Base-by-base conservation (phyloP, 2,329 filamentous ascomycete species). In the Calonectria naviculata region DNA sequence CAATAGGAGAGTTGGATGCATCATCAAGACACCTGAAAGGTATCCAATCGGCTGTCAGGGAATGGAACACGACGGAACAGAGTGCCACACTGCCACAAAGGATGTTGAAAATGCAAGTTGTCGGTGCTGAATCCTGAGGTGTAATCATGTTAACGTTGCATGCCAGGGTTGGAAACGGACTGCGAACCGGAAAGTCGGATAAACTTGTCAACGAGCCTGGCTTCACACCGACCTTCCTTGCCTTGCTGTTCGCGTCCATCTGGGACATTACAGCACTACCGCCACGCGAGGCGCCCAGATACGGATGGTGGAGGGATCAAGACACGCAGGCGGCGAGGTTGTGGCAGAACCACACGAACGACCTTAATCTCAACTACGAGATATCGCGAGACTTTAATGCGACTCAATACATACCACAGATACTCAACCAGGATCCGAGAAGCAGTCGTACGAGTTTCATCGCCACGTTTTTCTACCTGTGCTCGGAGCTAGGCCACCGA, bases 401-500 rank as follows among this genome's bases (percentile, higher is more conserved):
- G 28, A 74, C 76, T 41, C 80, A 79, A 58, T 81, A 82, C 72
- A 77, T 80, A 67, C 80, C 81, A 26, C 77, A 76, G 26, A 82
- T 83, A 60, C 71, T 83, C 31, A 82, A 83, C 46, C 77, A 79
- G 26, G 81, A 83, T 69, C 78, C 80, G 21, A 81, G 78, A 62
- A 83, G 81, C 65, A 87, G 84, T 72, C 81, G 85, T 56, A 84
- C 83, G 42, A 84, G 84, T 65, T 86, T 86, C 76, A 85, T 86
- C 65, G 84, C 85, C 46, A 86, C 84, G 38, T 86, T 86, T 76
- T 85, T 87, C 76, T 87, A 86, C 75, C 81, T 87, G 47, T 84
- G 84, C 78, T 82, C 85, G 56, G 85, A 86, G 71, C 76, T 87
- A 68, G 84, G 84, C 44, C 81, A 85, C 65, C 81, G 79, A 42